phyloP scores from a whole-genome alignment of 148 eudicot genomes.

The Rhododendron molle region DNA sequence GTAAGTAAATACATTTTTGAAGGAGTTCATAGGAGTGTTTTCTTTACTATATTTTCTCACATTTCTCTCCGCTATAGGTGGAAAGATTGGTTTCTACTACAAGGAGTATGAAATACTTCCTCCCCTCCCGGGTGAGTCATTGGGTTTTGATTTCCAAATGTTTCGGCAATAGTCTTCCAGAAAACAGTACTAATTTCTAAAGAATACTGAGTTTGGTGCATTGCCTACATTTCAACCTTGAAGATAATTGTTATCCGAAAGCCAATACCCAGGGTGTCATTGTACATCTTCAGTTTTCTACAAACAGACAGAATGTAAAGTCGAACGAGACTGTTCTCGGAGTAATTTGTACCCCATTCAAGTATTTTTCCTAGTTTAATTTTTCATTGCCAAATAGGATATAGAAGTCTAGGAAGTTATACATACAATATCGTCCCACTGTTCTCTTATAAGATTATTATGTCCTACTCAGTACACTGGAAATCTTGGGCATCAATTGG shows the following conservation, averaged over 20 bases:
- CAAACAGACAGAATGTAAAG: neutral
- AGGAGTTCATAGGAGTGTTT: neutral
- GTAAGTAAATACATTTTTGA: slow-evolving; percentile 29
- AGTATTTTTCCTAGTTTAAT: too few relatives aligned
- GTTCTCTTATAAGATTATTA: neutral
- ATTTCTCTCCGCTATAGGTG: slow-evolving; percentile 38
- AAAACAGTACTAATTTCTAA: neutral
- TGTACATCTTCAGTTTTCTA: neutral
- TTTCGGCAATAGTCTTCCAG: neutral
- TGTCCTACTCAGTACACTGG: neutral
- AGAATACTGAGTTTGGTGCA: neutral
- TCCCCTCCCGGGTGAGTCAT: slow-evolving; percentile 65
- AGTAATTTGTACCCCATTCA: neutral
- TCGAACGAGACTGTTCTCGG: neutral
- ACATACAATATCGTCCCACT: neutral
- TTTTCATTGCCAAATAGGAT: neutral
- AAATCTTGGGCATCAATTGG: neutral
- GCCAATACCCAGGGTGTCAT: neutral
- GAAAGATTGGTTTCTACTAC: slow-evolving; percentile 90
- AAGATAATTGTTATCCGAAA: neutral
- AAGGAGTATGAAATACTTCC: slow-evolving; percentile 93
- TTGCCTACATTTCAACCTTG: neutral
- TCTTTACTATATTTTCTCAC: neutral
- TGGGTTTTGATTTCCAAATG: neutral
- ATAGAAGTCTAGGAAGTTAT: neutral